Base-by-base conservation (phyloP, 192 early-diverging fungal species). In the Coemansia sp. region DNA sequence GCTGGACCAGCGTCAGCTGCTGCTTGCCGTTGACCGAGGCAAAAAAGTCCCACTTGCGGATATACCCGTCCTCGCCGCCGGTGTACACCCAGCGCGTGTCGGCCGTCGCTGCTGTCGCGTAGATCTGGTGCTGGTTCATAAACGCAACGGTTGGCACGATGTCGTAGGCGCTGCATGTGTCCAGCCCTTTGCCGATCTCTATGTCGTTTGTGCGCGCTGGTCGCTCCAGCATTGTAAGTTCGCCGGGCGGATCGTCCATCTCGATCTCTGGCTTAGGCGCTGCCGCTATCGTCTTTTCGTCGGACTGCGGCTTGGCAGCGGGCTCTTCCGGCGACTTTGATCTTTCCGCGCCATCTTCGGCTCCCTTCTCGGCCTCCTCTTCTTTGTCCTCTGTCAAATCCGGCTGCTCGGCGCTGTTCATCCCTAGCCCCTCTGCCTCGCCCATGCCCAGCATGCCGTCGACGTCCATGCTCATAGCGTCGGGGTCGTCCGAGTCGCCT, bases 11-110 rank as follows among this genome's bases (percentile, higher is more conserved):
- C 1, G 97, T 97, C 49, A 99, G 74, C 47, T 82, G 59, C 20
- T 84, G 82, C 53, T 89, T 89, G 7, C 95, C 95, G 66, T 88
- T 89, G 63, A 95, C 83, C 0, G 97, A 88, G 16, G 86, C 86
- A 60, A 87, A 85, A 65, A 97, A 94, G 64, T 99, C 95, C 80
- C 88, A 99, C 67, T 93, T 95, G 27, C 93, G 83, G 50, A 99
- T 87, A 72, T 91, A 95, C 57, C 96, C 97, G 79, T 99, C 97
- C 50, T 95, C 93, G 11, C 86, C 88, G 23, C 90, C 92, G 23
- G 87, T 92, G 24, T 91, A 85, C n/a, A 91, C 67, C 90, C 90
- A 92, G 27, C 88, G 85, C 82, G 86, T 88, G 62, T 89, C 85
- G 30, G 76, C 72, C 1, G 90, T 90, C 1, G 86, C 85, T 0